Evolutionary conservation across 306 rosid species (phyloP), one percentile per base, ranked within the genome.

Genomic region (Glycyrrhiza uralensis): DNA sequence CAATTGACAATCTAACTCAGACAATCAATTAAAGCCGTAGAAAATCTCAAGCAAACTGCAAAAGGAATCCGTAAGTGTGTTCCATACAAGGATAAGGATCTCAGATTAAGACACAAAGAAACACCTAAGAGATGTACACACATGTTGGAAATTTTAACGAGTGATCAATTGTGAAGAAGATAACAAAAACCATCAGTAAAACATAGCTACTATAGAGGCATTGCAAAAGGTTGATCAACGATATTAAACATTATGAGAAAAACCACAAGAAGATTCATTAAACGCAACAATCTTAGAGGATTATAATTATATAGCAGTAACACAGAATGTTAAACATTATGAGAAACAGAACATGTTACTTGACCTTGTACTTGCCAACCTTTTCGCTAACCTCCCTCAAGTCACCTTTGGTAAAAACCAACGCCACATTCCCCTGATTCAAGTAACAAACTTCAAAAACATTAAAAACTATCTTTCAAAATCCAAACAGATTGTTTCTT

Each of bases 341-440:
- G 18, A 49, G 4, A 54, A 54, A 29, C 17, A 32, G 60, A 55
- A 30, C 46, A 46, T 8, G 51, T 13, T 10, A 67, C 42, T 61
- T 60, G 15, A 90, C 96, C 91, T 92, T 86, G 86, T 81, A 79
- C 70, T 92, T 89, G 11, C 84, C 81, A 46, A 92, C 80, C 76
- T 80, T 86, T 32, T 92, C 93, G 49, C 93, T 82, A 14, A 92
- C 89, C 63, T 75, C 84, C 65, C 65, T 79, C 81, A 83, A 32
- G 42, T 83, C 87, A 33, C 81, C 73, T 49, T 79, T 89, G 58
- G 97, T 92, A 78, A 92, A 92, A 54, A 92, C 81, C 79, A 92
- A 80, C 0, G 88, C 96, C 44, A 89, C 96, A 23, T 92, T 89
- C 0, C 96, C 97, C 96, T 89, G 62, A 62, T 28, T 28, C 15